A percentile compares a stretch with the other conserved stretches of the same genome.
phyloP scores from a whole-genome alignment of 2,329 filamentous ascomycete species.

The Ophiostoma sp. region DNA sequence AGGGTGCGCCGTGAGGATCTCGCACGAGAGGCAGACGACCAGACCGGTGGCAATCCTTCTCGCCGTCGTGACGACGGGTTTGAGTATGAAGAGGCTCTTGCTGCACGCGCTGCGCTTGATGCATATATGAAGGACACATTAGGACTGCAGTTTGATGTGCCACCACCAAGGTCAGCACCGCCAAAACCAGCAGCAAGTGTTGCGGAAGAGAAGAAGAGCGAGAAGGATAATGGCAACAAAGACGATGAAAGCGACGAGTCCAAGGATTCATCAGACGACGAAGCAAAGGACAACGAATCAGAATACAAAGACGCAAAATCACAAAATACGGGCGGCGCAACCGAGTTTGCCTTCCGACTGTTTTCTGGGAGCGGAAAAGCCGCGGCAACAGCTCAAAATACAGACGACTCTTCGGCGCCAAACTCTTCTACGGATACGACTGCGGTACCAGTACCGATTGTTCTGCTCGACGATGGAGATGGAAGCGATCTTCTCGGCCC shows the following conservation, averaged over 20 bases:
- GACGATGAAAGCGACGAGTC: neutral
- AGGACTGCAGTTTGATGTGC: slow-evolving; percentile 3
- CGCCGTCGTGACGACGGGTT: neutral
- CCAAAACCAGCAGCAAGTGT: neutral
- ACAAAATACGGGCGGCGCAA: neutral
- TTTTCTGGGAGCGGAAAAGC: slow-evolving; percentile 25
- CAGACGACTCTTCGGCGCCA: neutral
- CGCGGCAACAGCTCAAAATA: neutral
- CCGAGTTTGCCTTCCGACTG: slow-evolving; percentile 29
- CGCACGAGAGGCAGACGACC: slow-evolving; percentile 22
- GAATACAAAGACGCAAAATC: neutral
- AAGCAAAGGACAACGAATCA: neutral
- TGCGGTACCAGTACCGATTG: slow-evolving; percentile 37
- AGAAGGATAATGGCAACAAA: neutral
- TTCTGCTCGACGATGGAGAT: slow-evolving; percentile 49
- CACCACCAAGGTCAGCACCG: neutral
- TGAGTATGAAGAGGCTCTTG: neutral
- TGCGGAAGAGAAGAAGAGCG: neutral
- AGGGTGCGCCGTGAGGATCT: slow-evolving; percentile 29
- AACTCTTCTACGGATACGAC: neutral
- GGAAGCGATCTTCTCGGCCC: slow-evolving; percentile 37
- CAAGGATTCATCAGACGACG: neutral
- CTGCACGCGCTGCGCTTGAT: slow-evolving; percentile 26
- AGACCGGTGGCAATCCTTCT: neutral
- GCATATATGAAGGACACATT: slow-evolving; percentile 27